Evolutionary conservation across 495 filamentous ascomycete genomes (phyloP), one percentile per base, ranked within the genome.

Genomic region (Lophium mytilinum): DNA sequence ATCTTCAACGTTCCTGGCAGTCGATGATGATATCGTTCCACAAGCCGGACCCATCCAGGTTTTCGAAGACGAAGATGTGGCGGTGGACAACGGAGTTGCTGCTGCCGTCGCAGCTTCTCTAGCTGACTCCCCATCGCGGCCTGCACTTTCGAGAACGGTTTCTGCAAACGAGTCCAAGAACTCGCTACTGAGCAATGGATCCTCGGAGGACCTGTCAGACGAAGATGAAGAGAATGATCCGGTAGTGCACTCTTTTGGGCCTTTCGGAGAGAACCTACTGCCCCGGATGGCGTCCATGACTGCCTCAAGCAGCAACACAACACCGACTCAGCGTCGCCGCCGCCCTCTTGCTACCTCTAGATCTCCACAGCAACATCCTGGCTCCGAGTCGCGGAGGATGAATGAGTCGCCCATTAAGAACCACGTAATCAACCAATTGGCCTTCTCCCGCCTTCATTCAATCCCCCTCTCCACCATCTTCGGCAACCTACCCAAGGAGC

Each of bases 401-500:
- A 64, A 70, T 49, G 39, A 57, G 30, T 68, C 60, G 9, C 72
- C 72, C 12, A 66, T 74, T 59, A 71, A 66, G 59, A 73, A 96
- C 67, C 94, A 97, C 66, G 83, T 91, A 50, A 78, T 88, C 65
- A 98, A 97, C 69, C 93, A 98, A 70, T 77, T 98, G 17, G 91
- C 94, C n/a, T 98, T 87, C 69, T 96, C 93, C 11, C 88, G 94
- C 17, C 76, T 96, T 1, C 89, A 90, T n/a, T 93, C 91, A 10
- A 91, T 88, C 1, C 92, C 93, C 0, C 82, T 97, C 37, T 90
- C 90, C 0, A 85, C 87, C 10, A 88, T 98, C 55, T 72, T 95
- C 71, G 83, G 80, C 67, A 87, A 93, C 65, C 82, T 97, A 4
- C 92, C 93, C 9, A 73, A 83, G 5, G 80, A 85, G 21, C 71